A percentile compares a stretch with the other conserved stretches of the same genome.
Evolutionary conservation across 1,284 basidiomycete genomes (phyloP).

Genomic region (Trichosporon coremiiforme): DNA sequence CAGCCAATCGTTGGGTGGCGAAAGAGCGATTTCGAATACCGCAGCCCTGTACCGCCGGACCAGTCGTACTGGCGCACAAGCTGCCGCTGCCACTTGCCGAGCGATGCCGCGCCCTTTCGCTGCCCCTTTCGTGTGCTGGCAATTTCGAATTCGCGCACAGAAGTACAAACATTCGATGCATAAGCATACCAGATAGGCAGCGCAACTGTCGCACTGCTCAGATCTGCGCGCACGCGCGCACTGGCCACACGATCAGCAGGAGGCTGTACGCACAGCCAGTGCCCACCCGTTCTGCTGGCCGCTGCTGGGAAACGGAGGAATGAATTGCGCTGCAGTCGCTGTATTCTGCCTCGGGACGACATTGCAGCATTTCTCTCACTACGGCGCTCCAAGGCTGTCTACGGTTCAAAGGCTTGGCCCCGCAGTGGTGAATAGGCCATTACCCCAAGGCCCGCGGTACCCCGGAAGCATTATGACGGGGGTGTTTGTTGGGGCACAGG

Average conservation of each 20-base stretch:
- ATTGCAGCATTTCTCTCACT: background rate
- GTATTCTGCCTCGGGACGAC: background rate
- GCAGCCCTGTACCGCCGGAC: background rate
- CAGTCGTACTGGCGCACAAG: background rate
- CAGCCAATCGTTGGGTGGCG: constrained; percentile 10
- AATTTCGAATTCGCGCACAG: constrained; percentile 8
- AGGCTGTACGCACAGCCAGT: background rate
- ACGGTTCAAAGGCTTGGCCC: background rate
- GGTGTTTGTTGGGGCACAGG: constrained; percentile 11
- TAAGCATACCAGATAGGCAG: background rate
- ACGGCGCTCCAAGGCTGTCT: constrained; percentile 1
- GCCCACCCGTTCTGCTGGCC: background rate
- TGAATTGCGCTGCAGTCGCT: background rate
- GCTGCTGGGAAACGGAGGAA: background rate
- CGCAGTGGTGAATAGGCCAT: background rate
- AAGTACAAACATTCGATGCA: background rate
- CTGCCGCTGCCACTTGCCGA: background rate
- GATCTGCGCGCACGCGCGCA: background rate
- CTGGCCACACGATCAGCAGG: background rate
- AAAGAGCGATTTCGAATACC: constrained; percentile 17
- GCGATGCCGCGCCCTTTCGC: background rate
- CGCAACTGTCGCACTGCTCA: background rate
- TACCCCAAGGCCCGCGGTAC: constrained; percentile 13
- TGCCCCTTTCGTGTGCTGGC: background rate
- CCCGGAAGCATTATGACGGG: constrained; percentile 9